These are phyloP conservation scores for Sugiyamaella paludigena DNA, from an alignment of 1,139 yeast genomes.

Conservation along the genomic window DNA sequence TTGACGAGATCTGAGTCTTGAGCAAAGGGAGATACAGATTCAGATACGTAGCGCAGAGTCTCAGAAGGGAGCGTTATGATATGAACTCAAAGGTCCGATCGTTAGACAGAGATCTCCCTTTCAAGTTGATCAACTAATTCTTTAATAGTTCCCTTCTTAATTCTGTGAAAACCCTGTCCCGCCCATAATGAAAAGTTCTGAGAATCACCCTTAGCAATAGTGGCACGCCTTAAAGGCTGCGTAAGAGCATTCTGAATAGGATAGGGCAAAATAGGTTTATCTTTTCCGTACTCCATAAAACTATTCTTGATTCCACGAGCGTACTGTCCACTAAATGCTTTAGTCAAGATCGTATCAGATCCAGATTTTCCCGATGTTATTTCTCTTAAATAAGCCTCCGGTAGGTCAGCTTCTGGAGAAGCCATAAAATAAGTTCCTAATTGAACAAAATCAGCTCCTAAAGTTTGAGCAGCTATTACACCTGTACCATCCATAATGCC, in stretches of 20 bases:
- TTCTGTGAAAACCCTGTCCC: conserved; percentile 19
- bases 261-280: conserved; percentile 18
- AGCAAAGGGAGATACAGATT: too few relatives aligned
- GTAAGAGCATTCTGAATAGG: conserved; percentile 24
- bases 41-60: too few relatives aligned
- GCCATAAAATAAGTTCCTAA: conserved; percentile 35
- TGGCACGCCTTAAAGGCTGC: conserved; percentile 18
- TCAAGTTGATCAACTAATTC: conserved; percentile 7
- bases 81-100: too few relatives aligned
- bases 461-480: conserved; percentile 34
- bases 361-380: conserved; percentile 11
- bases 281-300: conserved; percentile 12
- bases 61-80: too few relatives aligned
- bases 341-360: conserved; percentile 19
- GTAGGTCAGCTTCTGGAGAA: conserved; percentile 20
- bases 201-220: conserved; percentile 11
- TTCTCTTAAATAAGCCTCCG: conserved; percentile 17
- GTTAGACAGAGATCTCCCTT: background rate
- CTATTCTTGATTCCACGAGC: conserved; percentile 22
- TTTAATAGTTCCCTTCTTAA: conserved; percentile 4
- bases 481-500: conserved; percentile 43
- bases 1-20: too few relatives aligned
- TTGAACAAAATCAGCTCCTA: conserved; percentile 46
- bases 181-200: conserved; percentile 21
- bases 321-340: conserved; percentile 22